Evolutionary conservation across 2,329 filamentous ascomycete genomes (phyloP).

Genomic region (Calonectria ilicicola): DNA sequence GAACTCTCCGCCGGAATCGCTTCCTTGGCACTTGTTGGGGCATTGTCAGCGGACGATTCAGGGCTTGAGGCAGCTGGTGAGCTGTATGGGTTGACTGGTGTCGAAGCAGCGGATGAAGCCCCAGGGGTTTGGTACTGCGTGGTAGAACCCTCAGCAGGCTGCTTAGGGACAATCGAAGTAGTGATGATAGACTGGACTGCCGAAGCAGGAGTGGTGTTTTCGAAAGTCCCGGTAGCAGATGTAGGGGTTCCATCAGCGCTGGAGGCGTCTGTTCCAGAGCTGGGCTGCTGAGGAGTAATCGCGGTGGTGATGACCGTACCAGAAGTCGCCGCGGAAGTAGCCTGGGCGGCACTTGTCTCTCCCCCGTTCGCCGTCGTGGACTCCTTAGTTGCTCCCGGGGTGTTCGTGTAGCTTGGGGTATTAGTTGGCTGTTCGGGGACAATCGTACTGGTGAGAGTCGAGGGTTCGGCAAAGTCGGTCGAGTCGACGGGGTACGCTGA

Average conservation of each 20-base stretch:
- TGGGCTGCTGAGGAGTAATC: background rate
- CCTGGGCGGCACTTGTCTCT: conserved; percentile 11
- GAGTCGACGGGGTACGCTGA: background rate
- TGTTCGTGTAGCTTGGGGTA: conserved; percentile 7
- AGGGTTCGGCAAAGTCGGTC: conserved; percentile 1
- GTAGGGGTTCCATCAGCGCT: background rate
- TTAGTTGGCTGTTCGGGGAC: conserved; percentile 7
- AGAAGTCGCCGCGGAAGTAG: conserved; percentile 23
- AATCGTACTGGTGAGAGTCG: conserved; percentile 11
- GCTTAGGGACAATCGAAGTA: conserved; percentile 15
- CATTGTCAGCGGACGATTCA: background rate
- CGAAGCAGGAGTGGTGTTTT: conserved; percentile 28
- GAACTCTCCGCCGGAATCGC: conserved; percentile 12
- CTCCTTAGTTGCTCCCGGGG: background rate
- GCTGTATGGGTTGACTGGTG: background rate
- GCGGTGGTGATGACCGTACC: background rate
- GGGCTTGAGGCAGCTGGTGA: background rate
- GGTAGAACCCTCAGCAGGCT: conserved; percentile 12
- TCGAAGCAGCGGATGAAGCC: background rate
- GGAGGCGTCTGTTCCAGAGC: background rate
- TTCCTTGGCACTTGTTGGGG: conserved; percentile 2
- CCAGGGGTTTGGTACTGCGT: conserved; percentile 12
- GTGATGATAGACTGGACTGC: conserved; percentile 24
- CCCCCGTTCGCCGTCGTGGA: background rate
- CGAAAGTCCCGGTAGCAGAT: conserved; percentile 17